These are phyloP conservation scores for Pythium aristosporum DNA, from an alignment of 352 stramenopile species.

Conservation along the genomic window DNA sequence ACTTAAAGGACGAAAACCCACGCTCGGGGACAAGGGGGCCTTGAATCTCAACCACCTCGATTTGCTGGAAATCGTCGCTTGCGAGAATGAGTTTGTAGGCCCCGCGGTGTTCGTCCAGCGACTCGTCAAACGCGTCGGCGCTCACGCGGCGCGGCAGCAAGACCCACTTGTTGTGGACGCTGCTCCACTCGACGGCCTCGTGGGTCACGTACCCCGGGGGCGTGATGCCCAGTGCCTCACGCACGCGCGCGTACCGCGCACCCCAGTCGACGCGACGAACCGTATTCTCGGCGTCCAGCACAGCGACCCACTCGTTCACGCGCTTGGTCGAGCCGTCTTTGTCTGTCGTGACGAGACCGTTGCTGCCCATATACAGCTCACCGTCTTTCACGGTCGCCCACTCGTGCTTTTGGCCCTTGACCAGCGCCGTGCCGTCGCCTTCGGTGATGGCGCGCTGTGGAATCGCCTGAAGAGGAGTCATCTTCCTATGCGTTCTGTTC, in stretches of 20 bases:
- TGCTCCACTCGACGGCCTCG: slow-evolving; percentile 97
- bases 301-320: slow-evolving; percentile 96
- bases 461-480: slow-evolving; percentile 80
- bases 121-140: slow-evolving; percentile 94
- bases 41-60: slow-evolving; percentile 78
- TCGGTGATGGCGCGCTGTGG: slow-evolving; percentile 97
- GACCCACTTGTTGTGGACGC: slow-evolving; percentile 95
- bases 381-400: slow-evolving; percentile 99
- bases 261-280: slow-evolving; percentile 94
- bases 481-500: background rate
- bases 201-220: slow-evolving; percentile 96
- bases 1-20: slow-evolving; percentile 95
- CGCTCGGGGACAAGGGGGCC: slow-evolving; percentile 64
- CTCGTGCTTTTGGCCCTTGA: slow-evolving; percentile 99
- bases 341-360: slow-evolving; percentile 87
- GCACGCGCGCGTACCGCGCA: slow-evolving; percentile 91
- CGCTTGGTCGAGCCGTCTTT: slow-evolving; percentile 91
- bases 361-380: slow-evolving; percentile 96
- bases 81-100: slow-evolving; percentile 90
- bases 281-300: slow-evolving; percentile 76
- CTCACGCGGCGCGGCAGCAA: slow-evolving; percentile 97
- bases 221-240: slow-evolving; percentile 85
- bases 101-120: slow-evolving; percentile 91
- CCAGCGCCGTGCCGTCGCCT: slow-evolving; percentile 91
- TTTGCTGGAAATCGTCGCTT: slow-evolving; percentile 87